Conservation (phyloP, 1,284 basidiomycete species). For the Chalciporus sp. region DNA sequence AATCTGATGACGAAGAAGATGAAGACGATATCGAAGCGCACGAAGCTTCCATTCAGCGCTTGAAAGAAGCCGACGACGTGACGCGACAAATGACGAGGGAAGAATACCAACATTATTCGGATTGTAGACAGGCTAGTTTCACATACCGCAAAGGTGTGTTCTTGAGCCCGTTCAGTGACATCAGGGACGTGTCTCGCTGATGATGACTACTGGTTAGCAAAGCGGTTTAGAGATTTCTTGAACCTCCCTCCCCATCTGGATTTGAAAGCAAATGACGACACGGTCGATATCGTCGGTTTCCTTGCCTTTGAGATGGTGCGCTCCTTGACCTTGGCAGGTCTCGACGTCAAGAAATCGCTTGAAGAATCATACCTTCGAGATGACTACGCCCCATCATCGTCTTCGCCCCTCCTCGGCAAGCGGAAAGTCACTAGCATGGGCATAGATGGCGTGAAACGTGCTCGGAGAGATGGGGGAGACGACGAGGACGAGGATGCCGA, state of each 20-base stretch:
- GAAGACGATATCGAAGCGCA: conserved; percentile 97
- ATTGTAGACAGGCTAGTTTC: conserved; percentile 96
- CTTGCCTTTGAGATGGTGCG: conserved; percentile 97
- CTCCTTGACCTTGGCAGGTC: conserved; percentile 84
- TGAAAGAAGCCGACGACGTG: conserved; percentile 94
- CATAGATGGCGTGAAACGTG: conserved; percentile 58
- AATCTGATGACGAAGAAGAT: conserved; percentile 92
- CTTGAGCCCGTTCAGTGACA: background rate
- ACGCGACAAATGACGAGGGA: conserved; percentile 96
- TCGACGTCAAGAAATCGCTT: conserved; percentile 78
- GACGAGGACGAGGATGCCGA: conserved; percentile 60
- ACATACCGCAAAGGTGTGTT: conserved; percentile 88
- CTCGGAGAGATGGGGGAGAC: conserved; percentile 47
- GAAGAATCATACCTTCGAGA: conserved; percentile 74
- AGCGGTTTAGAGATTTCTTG: conserved; percentile 95
- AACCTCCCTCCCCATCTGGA: conserved; percentile 90
- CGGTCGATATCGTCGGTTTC: conserved; percentile 95
- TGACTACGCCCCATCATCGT: conserved; percentile 47
- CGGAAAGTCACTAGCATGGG: conserved; percentile 55
- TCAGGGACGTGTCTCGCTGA: background rate
- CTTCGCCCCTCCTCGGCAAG: conserved; percentile 67
- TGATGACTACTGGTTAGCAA: conserved; percentile 51
- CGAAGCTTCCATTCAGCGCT: conserved; percentile 87
- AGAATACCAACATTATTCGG: conserved; percentile 97
- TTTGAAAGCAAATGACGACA: conserved; percentile 92